Conservation (phyloP, 768 basidiomycete species). For the Obba rivulosa region DNA sequence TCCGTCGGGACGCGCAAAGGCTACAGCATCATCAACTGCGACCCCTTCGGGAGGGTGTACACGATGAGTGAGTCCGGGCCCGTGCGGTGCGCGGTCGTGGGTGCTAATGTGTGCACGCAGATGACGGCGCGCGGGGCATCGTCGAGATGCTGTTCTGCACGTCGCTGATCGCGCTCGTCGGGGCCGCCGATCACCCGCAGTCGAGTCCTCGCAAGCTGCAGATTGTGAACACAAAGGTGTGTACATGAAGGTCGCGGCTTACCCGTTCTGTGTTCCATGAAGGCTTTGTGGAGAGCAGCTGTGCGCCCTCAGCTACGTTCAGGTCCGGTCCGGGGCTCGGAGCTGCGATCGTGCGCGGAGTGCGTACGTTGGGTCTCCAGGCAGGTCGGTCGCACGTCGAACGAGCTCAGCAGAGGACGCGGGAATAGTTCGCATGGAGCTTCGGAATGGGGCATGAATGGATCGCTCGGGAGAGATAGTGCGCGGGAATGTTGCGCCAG, state of each 20-base stretch:
- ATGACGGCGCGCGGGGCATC: slow-evolving; percentile 91
- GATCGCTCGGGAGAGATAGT: too few species aligned
- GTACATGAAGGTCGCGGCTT: slow-evolving; percentile 10
- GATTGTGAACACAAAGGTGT: slow-evolving; percentile 97
- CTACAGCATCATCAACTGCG: slow-evolving; percentile 96
- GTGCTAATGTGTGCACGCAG: slow-evolving; percentile 31
- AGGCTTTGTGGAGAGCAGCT: neutral
- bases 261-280: neutral
- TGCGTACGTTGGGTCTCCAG: neutral
- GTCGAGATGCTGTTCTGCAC: slow-evolving; percentile 99
- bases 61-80: slow-evolving; percentile 70
- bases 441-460: too few species aligned
- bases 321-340: neutral
- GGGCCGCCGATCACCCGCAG: slow-evolving; percentile 87
- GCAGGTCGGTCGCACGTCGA: too few species aligned
- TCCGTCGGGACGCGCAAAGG: slow-evolving; percentile 94
- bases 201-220: slow-evolving; percentile 91
- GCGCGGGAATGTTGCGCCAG: too few species aligned
- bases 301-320: neutral
- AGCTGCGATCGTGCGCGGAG: too few species aligned
- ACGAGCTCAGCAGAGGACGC: too few species aligned
- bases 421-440: too few species aligned
- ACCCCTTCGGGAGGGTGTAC: slow-evolving; percentile 95
- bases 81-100: neutral
- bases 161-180: slow-evolving; percentile 93